A percentile compares a stretch with the other conserved stretches of the same genome.
These are phyloP conservation scores for Coemansia sp. DNA, from an alignment of 192 early-diverging fungal species.

Conservation along the genomic window DNA sequence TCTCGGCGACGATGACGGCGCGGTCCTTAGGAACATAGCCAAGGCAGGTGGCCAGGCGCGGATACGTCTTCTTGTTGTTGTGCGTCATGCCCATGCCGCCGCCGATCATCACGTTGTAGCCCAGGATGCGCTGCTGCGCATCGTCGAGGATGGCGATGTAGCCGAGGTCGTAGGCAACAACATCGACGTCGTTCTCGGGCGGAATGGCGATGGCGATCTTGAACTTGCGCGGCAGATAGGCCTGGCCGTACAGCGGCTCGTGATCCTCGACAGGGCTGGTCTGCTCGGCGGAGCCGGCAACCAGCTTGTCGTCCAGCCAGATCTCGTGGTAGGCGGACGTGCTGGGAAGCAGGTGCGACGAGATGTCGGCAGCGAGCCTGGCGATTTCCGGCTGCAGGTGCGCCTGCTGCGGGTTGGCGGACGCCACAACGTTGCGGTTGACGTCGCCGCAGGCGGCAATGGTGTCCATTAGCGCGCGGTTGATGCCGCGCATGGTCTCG, in stretches of 20 bases:
- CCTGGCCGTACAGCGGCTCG: constrained; percentile 92
- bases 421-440: constrained; percentile 96
- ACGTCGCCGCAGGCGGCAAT: constrained; percentile 98
- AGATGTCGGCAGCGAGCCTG: constrained; percentile 72
- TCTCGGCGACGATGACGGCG: constrained; percentile 82
- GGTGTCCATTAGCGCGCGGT: constrained; percentile 87
- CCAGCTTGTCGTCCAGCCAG: constrained; percentile 91
- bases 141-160: constrained; percentile 87
- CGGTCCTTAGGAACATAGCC: constrained; percentile 80
- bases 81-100: constrained; percentile 99
- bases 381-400: constrained; percentile 80
- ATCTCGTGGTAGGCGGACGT: constrained; percentile 97
- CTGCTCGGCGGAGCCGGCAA: constrained; percentile 76
- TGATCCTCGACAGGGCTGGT: constrained; percentile 57
- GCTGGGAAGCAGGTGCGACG: constrained; percentile 77
- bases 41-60: constrained; percentile 75
- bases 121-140: constrained; percentile 68
- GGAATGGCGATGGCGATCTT: constrained; percentile 95
- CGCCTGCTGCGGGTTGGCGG: constrained; percentile 81
- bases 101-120: constrained; percentile 93
- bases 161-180: constrained; percentile 94
- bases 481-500: constrained; percentile 88
- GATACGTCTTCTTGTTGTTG: constrained; percentile 97
- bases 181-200: constrained; percentile 96
- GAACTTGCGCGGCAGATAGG: constrained; percentile 96